Conservation (phyloP, 352 stramenopile species). For the Globisporangium uncinulatum region DNA sequence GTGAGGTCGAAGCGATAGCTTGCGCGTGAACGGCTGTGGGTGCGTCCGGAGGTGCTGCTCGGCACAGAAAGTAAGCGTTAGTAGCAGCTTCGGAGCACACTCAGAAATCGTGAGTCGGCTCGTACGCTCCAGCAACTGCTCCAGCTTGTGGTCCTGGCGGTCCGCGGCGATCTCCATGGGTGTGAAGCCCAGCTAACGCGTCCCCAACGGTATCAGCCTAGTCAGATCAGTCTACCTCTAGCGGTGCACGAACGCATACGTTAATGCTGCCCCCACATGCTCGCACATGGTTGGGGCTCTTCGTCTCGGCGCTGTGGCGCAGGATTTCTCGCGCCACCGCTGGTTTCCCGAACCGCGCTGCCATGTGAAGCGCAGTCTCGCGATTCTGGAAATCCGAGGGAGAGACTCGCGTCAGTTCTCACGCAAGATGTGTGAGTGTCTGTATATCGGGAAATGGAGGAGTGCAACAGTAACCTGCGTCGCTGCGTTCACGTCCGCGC, state of each 20-base stretch:
- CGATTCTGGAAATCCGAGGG: slow-evolving; percentile 12
- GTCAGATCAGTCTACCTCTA: background rate
- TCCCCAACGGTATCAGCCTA: background rate
- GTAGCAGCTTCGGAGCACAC: too few species aligned
- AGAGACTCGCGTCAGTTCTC: background rate
- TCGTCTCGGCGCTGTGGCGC: slow-evolving; percentile 27
- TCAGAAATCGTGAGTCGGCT: background rate
- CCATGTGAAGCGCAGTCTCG: slow-evolving; percentile 38
- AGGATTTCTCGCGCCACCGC: slow-evolving; percentile 33
- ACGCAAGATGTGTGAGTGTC: background rate
- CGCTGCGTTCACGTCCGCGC: slow-evolving; percentile 29
- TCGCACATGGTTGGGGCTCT: slow-evolving; percentile 22
- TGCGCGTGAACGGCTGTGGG: slow-evolving; percentile 18
- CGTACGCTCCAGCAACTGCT: slow-evolving; percentile 41
- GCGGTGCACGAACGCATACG: too few species aligned
- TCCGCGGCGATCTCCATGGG: slow-evolving; percentile 42
- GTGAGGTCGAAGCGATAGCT: slow-evolving; percentile 19
- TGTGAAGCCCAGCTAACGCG: slow-evolving; percentile 23
- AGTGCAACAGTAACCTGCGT: slow-evolving; percentile 19
- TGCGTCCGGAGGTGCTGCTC: slow-evolving; percentile 17
- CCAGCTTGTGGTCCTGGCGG: slow-evolving; percentile 24
- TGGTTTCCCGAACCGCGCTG: slow-evolving; percentile 32
- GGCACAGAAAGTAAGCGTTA: too few species aligned
- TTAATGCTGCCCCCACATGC: too few species aligned
- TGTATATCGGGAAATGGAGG: background rate